Percentiles rank a stretch among this genome's conserved stretches.
These are phyloP conservation scores for Chaetomium sp. DNA, from an alignment of 2,329 filamentous ascomycete genomes.

Conservation along the genomic window DNA sequence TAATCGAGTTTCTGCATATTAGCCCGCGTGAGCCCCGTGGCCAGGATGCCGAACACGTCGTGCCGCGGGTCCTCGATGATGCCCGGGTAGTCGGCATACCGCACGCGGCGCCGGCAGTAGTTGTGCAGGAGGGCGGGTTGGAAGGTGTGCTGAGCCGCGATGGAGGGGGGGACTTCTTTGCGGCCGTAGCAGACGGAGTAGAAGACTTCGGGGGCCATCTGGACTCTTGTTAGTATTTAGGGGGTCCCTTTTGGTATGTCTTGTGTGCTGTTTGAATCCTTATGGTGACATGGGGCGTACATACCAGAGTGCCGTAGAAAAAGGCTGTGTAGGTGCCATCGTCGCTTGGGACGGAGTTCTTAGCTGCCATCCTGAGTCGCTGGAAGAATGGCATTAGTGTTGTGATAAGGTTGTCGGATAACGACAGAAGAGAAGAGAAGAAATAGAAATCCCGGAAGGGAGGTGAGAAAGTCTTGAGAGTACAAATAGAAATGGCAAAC, in stretches of 20 bases:
- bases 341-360: no score
- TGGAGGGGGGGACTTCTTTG: conserved; percentile 40
- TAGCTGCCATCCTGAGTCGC: no score
- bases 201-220: conserved; percentile 83
- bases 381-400: no score
- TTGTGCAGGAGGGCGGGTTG: conserved; percentile 68
- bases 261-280: neutral
- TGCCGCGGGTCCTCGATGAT: conserved; percentile 53
- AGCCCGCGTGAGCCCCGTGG: conserved; percentile 68
- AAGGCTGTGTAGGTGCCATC: no score
- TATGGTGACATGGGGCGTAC: no score
- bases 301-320: no score
- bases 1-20: conserved; percentile 70
- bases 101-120: conserved; percentile 65
- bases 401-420: no score
- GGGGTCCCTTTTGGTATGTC: neutral
- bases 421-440: no score
- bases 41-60: conserved; percentile 67
- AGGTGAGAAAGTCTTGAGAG: no score
- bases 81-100: conserved; percentile 70
- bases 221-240: neutral
- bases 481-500: no score
- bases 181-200: conserved; percentile 73
- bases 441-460: no score
- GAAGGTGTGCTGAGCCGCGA: conserved; percentile 53